Conservation (phyloP, 441 rosid genomes). For the Eruca vesicaria region DNA sequence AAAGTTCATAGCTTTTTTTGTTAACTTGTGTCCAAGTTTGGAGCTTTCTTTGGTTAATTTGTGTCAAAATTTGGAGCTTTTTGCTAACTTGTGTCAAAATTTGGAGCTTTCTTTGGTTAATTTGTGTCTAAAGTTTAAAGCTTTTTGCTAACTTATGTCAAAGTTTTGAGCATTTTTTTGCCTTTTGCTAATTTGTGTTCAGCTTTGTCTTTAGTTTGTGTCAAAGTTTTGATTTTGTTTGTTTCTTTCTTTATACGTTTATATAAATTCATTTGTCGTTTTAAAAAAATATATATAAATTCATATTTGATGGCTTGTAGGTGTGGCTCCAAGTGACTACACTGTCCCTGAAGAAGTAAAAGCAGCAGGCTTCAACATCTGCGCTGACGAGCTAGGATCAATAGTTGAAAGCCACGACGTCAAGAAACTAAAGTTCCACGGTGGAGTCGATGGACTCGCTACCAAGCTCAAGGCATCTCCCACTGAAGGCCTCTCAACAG, state of each 20-base stretch:
- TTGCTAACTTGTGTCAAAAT: no score
- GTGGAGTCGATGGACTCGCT: conserved; percentile 68
- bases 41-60: background rate
- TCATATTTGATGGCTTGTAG: conserved; percentile 29
- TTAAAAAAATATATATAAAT: no score
- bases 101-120: background rate
- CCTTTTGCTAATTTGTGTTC: no score
- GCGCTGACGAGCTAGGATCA: conserved; percentile 81
- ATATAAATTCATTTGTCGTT: background rate
- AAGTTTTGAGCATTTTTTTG: no score
- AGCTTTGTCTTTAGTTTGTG: background rate
- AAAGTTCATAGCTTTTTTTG: background rate
- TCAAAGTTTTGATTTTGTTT: background rate
- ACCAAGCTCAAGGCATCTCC: conserved; percentile 66
- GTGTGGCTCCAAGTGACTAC: conserved; percentile 72
- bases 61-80: background rate
- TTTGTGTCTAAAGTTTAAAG: no score
- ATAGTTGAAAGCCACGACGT: conserved; percentile 75
- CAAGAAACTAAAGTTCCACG: conserved; percentile 72
- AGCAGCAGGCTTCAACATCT: conserved; percentile 75
- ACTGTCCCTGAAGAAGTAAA: conserved; percentile 65
- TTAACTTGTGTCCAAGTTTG: background rate
- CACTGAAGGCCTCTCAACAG: conserved; percentile 46
- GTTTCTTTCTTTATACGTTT: background rate
- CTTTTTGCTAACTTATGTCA: no score